phyloP scores from a whole-genome alignment of 306 rosid genomes.

The Vigna trinervia region DNA sequence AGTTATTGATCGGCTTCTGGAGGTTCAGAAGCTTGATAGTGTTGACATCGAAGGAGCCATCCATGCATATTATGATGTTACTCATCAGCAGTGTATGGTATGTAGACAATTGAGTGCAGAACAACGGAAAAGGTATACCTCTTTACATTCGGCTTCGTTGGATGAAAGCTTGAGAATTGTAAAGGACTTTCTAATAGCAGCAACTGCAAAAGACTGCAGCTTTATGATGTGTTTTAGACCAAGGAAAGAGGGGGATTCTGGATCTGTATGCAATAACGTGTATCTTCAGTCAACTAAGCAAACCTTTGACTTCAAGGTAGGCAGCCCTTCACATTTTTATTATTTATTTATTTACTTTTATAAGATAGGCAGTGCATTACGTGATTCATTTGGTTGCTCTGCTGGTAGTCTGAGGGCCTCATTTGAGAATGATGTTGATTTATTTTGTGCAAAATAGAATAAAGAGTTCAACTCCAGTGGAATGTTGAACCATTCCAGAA shows the following conservation, averaged over 20 bases:
- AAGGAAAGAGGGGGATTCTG: slow-evolving; percentile 54
- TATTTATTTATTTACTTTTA: slow-evolving; percentile 22
- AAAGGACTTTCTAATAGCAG: slow-evolving; percentile 78
- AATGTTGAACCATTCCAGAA: not conserved
- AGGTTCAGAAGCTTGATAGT: slow-evolving; percentile 83
- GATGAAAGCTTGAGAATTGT: slow-evolving; percentile 83
- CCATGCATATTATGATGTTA: slow-evolving; percentile 84
- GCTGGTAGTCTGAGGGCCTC: slow-evolving; percentile 8
- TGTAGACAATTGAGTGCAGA: slow-evolving; percentile 67
- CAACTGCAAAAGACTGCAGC: slow-evolving; percentile 96
- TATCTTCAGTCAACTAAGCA: slow-evolving; percentile 71
- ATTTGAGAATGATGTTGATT: slow-evolving; percentile 14
- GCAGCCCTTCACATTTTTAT: slow-evolving; percentile 29
- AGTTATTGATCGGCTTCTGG: slow-evolving; percentile 72
- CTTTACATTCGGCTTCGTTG: slow-evolving; percentile 79
- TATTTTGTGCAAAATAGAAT: not conserved
- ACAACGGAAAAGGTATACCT: slow-evolving; percentile 49
- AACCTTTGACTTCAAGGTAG: slow-evolving; percentile 82
- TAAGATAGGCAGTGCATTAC: slow-evolving; percentile 16
- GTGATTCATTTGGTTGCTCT: slow-evolving; percentile 29
- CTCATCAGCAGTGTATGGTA: slow-evolving; percentile 69
- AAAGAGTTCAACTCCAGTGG: not conserved
- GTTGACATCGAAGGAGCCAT: slow-evolving; percentile 94
- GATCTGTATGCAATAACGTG: slow-evolving; percentile 54
- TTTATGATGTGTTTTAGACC: slow-evolving; percentile 84